Conservation (phyloP, 495 filamentous ascomycete species). For the Hypoxylon fuscum region DNA sequence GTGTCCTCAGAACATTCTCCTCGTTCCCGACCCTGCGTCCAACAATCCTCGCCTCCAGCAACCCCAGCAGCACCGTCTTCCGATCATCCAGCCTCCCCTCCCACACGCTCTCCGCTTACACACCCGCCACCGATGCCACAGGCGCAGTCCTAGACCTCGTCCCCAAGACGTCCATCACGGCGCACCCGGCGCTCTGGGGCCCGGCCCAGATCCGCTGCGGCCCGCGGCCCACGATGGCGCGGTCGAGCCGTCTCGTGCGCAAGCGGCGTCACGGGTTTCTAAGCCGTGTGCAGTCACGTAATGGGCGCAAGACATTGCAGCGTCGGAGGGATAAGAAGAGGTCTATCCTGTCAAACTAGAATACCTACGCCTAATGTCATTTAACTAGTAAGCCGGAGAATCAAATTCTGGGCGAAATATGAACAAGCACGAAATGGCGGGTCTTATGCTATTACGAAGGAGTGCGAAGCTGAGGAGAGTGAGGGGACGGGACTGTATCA, state of each 20-base stretch:
- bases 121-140: constrained; percentile 7
- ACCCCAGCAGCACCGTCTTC: constrained; percentile 38
- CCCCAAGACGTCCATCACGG: constrained; percentile 46
- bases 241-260: constrained; percentile 54
- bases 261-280: constrained; percentile 59
- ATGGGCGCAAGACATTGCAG: constrained; percentile 51
- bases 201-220: constrained; percentile 56
- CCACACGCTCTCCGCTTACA: constrained; percentile 13
- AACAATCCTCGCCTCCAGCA: constrained; percentile 33
- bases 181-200: constrained; percentile 51
- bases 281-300: constrained; percentile 48
- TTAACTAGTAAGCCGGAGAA: no score
- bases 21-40: constrained; percentile 53
- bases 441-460: background rate
- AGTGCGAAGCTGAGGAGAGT: background rate
- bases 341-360: constrained; percentile 44
- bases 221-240: constrained; percentile 55
- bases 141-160: constrained; percentile 47
- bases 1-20: constrained; percentile 47
- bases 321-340: constrained; percentile 53
- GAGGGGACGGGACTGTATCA: constrained; percentile 5
- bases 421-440: background rate
- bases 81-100: constrained; percentile 30
- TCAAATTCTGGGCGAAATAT: background rate
- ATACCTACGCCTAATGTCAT: no score